Conservation (phyloP, 371 early-diverging fungal genomes). For the Saksenaea oblongispora region DNA sequence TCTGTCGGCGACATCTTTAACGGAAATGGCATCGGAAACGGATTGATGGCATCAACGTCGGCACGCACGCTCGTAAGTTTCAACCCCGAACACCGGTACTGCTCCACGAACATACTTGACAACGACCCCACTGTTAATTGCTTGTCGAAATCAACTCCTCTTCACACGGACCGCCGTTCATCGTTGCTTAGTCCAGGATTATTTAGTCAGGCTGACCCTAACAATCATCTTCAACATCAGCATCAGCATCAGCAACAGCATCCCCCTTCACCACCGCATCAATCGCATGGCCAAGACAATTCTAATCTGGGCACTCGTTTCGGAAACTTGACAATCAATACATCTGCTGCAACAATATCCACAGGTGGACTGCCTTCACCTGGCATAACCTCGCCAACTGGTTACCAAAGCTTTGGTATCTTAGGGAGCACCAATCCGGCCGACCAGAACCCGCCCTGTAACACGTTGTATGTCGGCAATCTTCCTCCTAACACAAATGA, state of each 20-base stretch:
- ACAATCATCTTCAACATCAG: neutral
- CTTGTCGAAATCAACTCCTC: conserved; percentile 5
- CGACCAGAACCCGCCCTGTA: conserved; percentile 90
- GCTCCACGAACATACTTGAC: conserved; percentile 13
- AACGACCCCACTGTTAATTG: neutral
- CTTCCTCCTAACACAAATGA: conserved; percentile 79
- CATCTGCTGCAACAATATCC: conserved; percentile 7
- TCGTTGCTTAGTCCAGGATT: conserved; percentile 12
- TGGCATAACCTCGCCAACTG: conserved; percentile 20
- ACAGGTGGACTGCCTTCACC: conserved; percentile 14
- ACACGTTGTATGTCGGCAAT: conserved; percentile 92
- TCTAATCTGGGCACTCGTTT: neutral
- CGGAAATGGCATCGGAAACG: conserved; percentile 11
- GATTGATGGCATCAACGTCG: conserved; percentile 25
- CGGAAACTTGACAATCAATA: neutral
- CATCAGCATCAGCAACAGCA: conserved; percentile 11
- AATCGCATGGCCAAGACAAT: neutral
- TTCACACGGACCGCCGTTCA: conserved; percentile 16
- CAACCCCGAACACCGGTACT: conserved; percentile 24
- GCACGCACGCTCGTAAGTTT: conserved; percentile 33
- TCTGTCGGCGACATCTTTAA: neutral
- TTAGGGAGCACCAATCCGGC: conserved; percentile 8
- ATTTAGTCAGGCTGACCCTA: conserved; percentile 1
- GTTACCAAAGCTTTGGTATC: conserved; percentile 16
- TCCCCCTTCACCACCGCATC: conserved; percentile 1